These are phyloP conservation scores for Helichrysum umbraculigerum DNA, from an alignment of 129 eudicot genomes.

Conservation along the genomic window DNA sequence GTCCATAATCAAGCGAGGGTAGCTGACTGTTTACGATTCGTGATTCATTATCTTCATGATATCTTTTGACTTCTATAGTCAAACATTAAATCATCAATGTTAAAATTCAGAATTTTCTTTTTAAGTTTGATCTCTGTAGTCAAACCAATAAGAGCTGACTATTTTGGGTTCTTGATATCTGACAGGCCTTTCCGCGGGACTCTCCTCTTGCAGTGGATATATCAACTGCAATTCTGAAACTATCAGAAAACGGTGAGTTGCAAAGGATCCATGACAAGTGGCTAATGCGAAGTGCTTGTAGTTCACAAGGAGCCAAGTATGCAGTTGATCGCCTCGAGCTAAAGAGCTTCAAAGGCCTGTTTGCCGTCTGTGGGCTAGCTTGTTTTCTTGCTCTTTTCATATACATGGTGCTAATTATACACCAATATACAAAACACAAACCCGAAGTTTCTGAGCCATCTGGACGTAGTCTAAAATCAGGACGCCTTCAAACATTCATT, in stretches of 20 bases:
- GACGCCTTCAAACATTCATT: slow-evolving; percentile 50
- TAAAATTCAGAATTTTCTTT: no score
- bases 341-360: slow-evolving; percentile 73
- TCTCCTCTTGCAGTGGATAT: no score
- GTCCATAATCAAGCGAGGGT: not conserved
- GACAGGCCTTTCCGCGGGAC: no score
- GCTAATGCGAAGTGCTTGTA: slow-evolving; percentile 68
- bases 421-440: slow-evolving; percentile 38
- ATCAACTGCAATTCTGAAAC: no score
- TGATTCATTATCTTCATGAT: not conserved
- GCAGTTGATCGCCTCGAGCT: slow-evolving; percentile 61
- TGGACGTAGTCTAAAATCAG: slow-evolving; percentile 36
- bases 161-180: no score
- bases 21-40: not conserved
- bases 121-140: not conserved
- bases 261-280: slow-evolving; percentile 91
- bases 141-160: slow-evolving; percentile 65
- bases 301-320: slow-evolving; percentile 52
- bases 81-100: not conserved
- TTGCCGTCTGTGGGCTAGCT: slow-evolving; percentile 55
- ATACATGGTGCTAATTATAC: slow-evolving; percentile 39
- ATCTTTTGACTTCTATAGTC: slow-evolving; percentile 13
- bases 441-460: slow-evolving; percentile 38
- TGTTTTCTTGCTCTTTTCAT: slow-evolving; percentile 60
- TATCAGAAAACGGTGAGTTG: no score